These are phyloP conservation scores for Nemania sp. DNA, from an alignment of 2,329 filamentous ascomycete genomes.

Conservation along the genomic window DNA sequence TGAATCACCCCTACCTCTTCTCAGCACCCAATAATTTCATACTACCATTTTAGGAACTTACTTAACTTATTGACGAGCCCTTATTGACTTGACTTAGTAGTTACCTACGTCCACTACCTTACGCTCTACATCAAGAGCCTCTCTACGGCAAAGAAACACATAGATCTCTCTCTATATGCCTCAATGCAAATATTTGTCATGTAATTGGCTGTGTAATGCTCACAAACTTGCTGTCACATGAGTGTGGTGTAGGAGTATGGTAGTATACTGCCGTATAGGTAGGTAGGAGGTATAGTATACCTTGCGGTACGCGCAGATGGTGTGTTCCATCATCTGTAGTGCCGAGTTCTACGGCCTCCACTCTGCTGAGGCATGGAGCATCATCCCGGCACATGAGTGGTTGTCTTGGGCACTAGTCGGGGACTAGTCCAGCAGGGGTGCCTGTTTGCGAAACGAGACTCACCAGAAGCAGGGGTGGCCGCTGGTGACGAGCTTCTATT, in stretches of 20 bases:
- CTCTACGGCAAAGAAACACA: neutral
- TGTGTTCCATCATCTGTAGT: conserved; percentile 31
- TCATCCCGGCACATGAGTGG: conserved; percentile 33
- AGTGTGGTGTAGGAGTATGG: neutral
- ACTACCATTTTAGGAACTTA: no score
- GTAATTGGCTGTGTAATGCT: conserved; percentile 3
- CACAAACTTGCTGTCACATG: neutral
- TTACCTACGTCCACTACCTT: no score
- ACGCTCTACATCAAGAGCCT: neutral
- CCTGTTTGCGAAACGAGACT: conserved; percentile 42
- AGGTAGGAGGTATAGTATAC: neutral
- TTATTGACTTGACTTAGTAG: no score
- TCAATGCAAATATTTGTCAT: neutral
- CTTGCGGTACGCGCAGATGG: conserved; percentile 29
- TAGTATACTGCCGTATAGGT: neutral
- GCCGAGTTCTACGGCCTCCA: conserved; percentile 28
- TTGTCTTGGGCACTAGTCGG: conserved; percentile 9
- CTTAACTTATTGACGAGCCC: no score
- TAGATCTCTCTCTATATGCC: neutral
- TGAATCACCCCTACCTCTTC: conserved; percentile 15
- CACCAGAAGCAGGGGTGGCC: conserved; percentile 20
- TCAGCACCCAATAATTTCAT: conserved; percentile 21
- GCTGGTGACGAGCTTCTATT: conserved; percentile 34
- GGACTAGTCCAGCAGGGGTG: conserved; percentile 27
- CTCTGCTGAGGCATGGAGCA: conserved; percentile 29